Percentiles rank a stretch among this genome's conserved stretches.
These are phyloP conservation scores for Yamadazyma phyllophila DNA, from an alignment of 805 yeast species.

Conservation along the genomic window DNA sequence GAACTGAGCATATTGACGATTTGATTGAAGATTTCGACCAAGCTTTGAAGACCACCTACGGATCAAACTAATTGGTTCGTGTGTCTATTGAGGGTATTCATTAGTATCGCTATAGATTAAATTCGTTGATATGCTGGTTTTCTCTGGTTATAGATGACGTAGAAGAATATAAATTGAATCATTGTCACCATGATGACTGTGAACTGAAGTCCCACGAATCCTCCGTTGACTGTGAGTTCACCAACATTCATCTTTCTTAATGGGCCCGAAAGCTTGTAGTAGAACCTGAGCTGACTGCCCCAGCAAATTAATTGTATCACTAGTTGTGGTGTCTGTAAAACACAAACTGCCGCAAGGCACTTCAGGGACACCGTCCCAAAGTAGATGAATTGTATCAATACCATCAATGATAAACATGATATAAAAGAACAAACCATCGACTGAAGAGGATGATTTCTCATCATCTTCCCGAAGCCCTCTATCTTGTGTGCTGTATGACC, in stretches of 20 bases:
- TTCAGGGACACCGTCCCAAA: constrained; percentile 3
- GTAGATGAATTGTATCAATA: constrained; percentile 1
- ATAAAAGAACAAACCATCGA: constrained; percentile 9
- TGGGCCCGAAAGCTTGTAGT: constrained; percentile 6
- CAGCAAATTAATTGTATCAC: constrained; percentile 3
- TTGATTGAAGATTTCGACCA: constrained; percentile 86
- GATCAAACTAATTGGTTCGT: background rate
- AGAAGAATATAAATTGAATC: constrained; percentile 7
- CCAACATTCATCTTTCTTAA: constrained; percentile 13
- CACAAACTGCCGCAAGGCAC: background rate
- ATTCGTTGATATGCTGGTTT: background rate
- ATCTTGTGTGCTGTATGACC: constrained; percentile 15
- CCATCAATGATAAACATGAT: constrained; percentile 4
- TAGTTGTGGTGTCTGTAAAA: constrained; percentile 7
- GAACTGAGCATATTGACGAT: constrained; percentile 90
- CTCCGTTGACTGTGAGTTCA: constrained; percentile 11
- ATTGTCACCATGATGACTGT: constrained; percentile 6
- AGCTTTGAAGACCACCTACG: constrained; percentile 65
- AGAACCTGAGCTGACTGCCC: constrained; percentile 13
- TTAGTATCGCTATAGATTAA: background rate
- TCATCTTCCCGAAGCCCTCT: constrained; percentile 13
- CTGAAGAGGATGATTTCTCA: constrained; percentile 12
- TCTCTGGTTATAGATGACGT: background rate
- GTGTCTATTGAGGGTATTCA: constrained; percentile 2
- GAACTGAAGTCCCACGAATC: constrained; percentile 12